Percentiles rank a stretch among this genome's conserved stretches.
Evolutionary conservation across 441 rosid species (phyloP).

Genomic region (Erodium chrysanthum): DNA sequence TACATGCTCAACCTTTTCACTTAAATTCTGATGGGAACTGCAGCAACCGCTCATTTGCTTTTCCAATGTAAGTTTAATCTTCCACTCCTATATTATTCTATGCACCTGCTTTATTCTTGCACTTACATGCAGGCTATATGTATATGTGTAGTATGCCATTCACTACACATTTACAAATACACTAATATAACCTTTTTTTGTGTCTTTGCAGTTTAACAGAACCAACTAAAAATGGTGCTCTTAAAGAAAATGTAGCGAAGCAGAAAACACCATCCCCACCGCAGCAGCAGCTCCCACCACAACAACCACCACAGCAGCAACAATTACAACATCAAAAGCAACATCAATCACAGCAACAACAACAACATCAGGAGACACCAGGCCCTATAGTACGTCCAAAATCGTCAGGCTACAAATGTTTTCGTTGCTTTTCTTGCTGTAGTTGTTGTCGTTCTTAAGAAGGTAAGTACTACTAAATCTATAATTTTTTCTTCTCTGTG

Average conservation of each 20-base stretch:
- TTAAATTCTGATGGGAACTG: constrained; percentile 31
- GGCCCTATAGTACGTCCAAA: constrained; percentile 10
- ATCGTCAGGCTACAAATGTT: constrained; percentile 10
- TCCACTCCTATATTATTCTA: not conserved
- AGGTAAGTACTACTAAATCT: not conserved
- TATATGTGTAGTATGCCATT: not conserved
- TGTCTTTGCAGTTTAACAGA: not conserved
- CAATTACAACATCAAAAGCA: too few species aligned
- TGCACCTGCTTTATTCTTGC: not conserved
- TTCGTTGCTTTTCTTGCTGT: constrained; percentile 15
- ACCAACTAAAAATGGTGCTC: not conserved
- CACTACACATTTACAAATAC: too few species aligned
- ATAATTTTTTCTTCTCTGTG: not conserved
- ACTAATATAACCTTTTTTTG: not conserved
- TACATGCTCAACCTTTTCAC: not conserved
- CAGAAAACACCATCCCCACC: not conserved
- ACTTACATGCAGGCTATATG: not conserved
- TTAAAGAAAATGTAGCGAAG: not conserved
- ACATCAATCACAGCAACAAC: too few species aligned
- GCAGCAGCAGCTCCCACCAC: not conserved
- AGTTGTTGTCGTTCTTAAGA: not conserved
- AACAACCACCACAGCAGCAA: not conserved
- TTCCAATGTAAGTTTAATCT: constrained; percentile 44
- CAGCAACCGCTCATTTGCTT: constrained; percentile 37
- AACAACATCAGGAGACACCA: constrained; percentile 10